Base-by-base conservation (phyloP, 306 rosid genomes). In the Argentina anserina region DNA sequence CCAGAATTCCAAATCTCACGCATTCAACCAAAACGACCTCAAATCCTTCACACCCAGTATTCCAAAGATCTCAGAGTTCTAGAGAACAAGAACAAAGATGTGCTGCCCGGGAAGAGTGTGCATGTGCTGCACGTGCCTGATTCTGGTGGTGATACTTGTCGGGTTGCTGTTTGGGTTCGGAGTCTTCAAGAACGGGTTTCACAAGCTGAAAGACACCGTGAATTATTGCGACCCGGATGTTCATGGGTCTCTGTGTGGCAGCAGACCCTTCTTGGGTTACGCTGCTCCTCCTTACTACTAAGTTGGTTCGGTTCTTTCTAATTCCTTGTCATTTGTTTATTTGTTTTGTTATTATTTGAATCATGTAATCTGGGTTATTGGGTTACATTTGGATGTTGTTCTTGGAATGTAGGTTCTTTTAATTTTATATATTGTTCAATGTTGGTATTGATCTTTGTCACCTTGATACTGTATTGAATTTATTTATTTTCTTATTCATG, bases 151-250 rank as follows among this genome's bases (percentile, higher is more conserved):
- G 49, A 73, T 92, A 15, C 13, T 67, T 3, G 77, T 92, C 59
- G 93, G 96, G 3, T 7, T 87, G n/a, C 7, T 92, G 3, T 89
- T 89, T 39, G 96, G 96, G 2, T 92, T 86, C 67, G 96, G 96
- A 43, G 93, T 92, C 13, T 92, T 89, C 96, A 86, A 88, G 66
- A 71, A 87, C 60, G 96, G 96, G 1, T 89, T 89, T 47, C 93
- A 89, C 75, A 92, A 89, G 78, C 9, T 89, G 9, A 87, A 89
- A 62, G 83, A 83, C 25, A 77, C 90, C 9, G 80, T 86, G 31
- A 29, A 49, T 75, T 46, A 58, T 75, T 86, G 91, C 50, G 90
- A 86, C 25, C 84, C 84, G 1, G 56, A 36, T 62, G 73, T 72
- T 67, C 12, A 46, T n/a, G 78, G 80, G 1, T 74, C 73, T 71